Base-by-base conservation (phyloP, 148 eudicot species). In the Limonium bicolor region DNA sequence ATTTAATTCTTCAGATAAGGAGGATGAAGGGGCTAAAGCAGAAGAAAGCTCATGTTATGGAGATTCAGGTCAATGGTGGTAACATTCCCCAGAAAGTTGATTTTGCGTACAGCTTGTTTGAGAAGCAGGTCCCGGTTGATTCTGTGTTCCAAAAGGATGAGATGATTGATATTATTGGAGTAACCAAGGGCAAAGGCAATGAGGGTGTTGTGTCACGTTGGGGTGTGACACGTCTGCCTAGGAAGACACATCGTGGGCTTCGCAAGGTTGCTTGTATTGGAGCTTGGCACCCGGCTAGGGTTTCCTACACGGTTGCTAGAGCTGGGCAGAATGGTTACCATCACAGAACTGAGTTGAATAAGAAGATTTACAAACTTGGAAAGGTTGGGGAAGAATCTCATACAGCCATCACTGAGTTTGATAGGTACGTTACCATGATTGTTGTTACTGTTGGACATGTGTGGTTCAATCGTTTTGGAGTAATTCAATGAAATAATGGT, bases 161-260 rank as follows among this genome's bases (percentile, higher is more conserved):
- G 62, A 77, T 73, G 90, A 73, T 80, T 50, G 90, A 80, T 52
- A 70, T 80, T 16, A 76, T 76, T 39, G 90, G 90, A 27, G 90
- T 80, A 15, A 76, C 90, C 5, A 80, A 80, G 56, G 90, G 90
- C 46, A 80, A 80, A 41, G 83, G 90, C 56, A 76, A 80, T 22
- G 90, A 80, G 48, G 90, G 90, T 59, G 90, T 80, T 19, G 90
- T 80, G 6, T 72, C 84, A n/a, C 75, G 90, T 28, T 80, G 84
- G 90, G 90, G 90, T 41, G 84, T 80, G 6, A 76, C 84, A 8
- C 77, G 84, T 46, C 84, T 80, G 38, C 90, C 90, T 6, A 74
- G 90, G 6, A 80, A 76, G 64, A 80, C 90, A 40, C 90, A 80
- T 51, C 66, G 90, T 51, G 90, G 84, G 42, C 73, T 80, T 12